A percentile compares a stretch with the other conserved stretches of the same genome.
Conservation (phyloP, 768 basidiomycete genomes). For the Termitomyces sp. region DNA sequence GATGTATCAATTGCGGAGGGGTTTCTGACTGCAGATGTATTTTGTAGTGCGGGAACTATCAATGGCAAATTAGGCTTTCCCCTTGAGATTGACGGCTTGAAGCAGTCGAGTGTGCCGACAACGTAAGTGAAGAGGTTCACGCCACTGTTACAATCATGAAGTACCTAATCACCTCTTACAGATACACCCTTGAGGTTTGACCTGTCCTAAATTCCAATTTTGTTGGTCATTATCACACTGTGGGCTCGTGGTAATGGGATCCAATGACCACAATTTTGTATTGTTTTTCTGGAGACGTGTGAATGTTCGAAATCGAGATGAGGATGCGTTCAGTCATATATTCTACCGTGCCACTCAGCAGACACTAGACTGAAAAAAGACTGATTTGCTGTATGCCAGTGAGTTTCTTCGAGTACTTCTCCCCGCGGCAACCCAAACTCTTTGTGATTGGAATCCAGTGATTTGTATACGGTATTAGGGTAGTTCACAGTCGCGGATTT, state of each 20-base stretch:
- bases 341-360: too few relatives aligned
- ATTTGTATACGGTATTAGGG: too few relatives aligned
- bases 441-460: too few relatives aligned
- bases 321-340: too few relatives aligned
- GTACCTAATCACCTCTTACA: background rate
- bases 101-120: constrained; percentile 34
- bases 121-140: constrained; percentile 25
- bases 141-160: background rate
- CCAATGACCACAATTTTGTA: background rate
- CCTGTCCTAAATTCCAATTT: background rate
- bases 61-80: constrained; percentile 34
- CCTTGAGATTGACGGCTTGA: constrained; percentile 32
- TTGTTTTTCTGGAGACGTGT: background rate
- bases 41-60: constrained; percentile 30
- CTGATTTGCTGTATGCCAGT: too few relatives aligned
- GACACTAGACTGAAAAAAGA: too few relatives aligned
- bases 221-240: background rate
- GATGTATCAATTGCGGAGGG: constrained; percentile 16
- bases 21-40: background rate
- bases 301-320: background rate
- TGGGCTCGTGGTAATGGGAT: background rate
- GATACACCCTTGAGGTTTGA: background rate
- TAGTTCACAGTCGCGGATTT: too few relatives aligned
- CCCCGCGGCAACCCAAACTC: too few relatives aligned
- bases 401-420: too few relatives aligned